Conservation (phyloP, 768 basidiomycete genomes). For the Trametes cingulata region DNA sequence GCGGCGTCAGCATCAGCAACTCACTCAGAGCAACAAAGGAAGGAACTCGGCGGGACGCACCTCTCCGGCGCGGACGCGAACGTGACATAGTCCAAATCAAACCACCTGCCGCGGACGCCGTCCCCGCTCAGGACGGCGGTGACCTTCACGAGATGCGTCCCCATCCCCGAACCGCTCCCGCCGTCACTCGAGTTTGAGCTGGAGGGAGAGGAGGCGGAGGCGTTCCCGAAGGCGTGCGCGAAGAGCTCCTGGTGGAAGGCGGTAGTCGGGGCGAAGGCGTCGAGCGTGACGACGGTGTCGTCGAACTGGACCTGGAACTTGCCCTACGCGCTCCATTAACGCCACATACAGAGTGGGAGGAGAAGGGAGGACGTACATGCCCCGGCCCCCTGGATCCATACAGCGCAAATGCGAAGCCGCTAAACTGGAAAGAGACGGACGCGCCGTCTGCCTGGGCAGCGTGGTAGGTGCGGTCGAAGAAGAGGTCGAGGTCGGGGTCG, state of each 20-base stretch:
- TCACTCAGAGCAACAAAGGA: no score
- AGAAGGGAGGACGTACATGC: constrained; percentile 25
- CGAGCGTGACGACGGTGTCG: constrained; percentile 23
- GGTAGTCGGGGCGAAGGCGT: constrained; percentile 18
- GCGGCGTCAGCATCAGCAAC: no score
- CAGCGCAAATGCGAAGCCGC: constrained; percentile 26
- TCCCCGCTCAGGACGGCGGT: constrained; percentile 18
- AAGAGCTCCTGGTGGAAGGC: constrained; percentile 31
- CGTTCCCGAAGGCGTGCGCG: constrained; percentile 17
- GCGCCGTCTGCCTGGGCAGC: constrained; percentile 27
- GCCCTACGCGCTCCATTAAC: no score
- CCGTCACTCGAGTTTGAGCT: no score
- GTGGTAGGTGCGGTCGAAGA: constrained; percentile 32
- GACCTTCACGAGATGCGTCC: constrained; percentile 27
- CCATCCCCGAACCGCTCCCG: no score
- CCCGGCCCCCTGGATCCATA: constrained; percentile 33
- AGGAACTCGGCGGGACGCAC: no score
- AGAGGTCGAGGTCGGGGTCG: constrained; percentile 22
- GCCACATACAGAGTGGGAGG: no score
- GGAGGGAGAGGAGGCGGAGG: no score
- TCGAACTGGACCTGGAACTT: constrained; percentile 29
- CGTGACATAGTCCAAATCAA: constrained; percentile 35
- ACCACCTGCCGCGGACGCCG: constrained; percentile 20
- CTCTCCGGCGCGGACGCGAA: constrained; percentile 12
- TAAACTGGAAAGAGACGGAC: constrained; percentile 25